phyloP scores from a whole-genome alignment of 768 basidiomycete species.

The Mycena sanguinolenta region DNA sequence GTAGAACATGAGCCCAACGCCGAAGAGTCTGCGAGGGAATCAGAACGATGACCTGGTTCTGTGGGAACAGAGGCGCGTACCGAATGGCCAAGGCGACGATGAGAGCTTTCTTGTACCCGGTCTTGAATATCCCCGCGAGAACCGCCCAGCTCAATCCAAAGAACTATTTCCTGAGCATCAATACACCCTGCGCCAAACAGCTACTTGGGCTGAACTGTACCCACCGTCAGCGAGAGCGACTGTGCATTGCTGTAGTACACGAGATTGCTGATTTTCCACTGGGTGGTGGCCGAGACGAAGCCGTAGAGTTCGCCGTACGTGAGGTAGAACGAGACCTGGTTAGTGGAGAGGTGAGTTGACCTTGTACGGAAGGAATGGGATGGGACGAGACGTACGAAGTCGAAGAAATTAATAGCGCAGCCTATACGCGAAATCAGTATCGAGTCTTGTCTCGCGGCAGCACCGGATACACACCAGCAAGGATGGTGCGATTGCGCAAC shows the following conservation, averaged over 20 bases:
- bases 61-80: constrained; percentile 30
- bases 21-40: constrained; percentile 38
- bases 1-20: constrained; percentile 65
- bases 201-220: neutral
- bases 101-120: constrained; percentile 49
- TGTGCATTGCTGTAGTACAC: constrained; percentile 37
- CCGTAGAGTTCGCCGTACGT: constrained; percentile 70
- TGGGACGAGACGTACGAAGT: constrained; percentile 49
- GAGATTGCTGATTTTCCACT: constrained; percentile 34
- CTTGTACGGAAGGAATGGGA: neutral
- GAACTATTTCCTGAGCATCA: constrained; percentile 47
- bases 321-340: constrained; percentile 60
- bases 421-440: constrained; percentile 25
- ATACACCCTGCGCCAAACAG: neutral
- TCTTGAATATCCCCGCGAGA: constrained; percentile 53
- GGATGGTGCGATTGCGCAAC: constrained; percentile 59
- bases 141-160: constrained; percentile 65
- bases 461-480: constrained; percentile 46
- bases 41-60: constrained; percentile 22
- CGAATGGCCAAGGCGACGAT: constrained; percentile 61
- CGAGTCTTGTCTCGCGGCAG: neutral
- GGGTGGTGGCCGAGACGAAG: constrained; percentile 53
- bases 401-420: constrained; percentile 64
- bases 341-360: too few species aligned
- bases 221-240: constrained; percentile 35